These are phyloP conservation scores for Cytospora leucostoma DNA, from an alignment of 2,329 filamentous ascomycete genomes.

Conservation along the genomic window DNA sequence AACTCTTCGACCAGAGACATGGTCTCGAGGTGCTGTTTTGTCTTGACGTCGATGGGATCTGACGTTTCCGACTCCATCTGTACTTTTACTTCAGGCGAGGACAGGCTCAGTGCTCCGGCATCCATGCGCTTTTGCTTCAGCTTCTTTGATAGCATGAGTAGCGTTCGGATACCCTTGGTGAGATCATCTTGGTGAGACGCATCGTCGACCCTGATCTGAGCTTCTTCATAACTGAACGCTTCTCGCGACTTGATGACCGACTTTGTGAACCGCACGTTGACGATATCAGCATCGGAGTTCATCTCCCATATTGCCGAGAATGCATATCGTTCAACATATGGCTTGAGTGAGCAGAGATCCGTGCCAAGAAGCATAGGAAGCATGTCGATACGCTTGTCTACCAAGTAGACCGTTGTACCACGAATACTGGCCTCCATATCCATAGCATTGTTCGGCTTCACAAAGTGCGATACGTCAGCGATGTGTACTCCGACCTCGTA, in stretches of 20 bases:
- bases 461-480: constrained; percentile 98
- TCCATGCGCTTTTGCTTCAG: constrained; percentile 95
- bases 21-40: constrained; percentile 89
- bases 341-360: constrained; percentile 93
- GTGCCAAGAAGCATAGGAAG: constrained; percentile 94
- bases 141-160: constrained; percentile 88
- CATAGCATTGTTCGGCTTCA: constrained; percentile 96
- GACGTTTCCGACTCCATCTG: constrained; percentile 95
- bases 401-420: constrained; percentile 94
- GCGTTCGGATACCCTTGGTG: constrained; percentile 82
- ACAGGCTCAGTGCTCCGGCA: constrained; percentile 90
- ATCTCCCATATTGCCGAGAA: constrained; percentile 91
- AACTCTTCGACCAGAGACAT: constrained; percentile 99
- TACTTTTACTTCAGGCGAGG: constrained; percentile 96
- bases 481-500: constrained; percentile 97
- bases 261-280: constrained; percentile 88
- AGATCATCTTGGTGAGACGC: constrained; percentile 83
- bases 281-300: constrained; percentile 78
- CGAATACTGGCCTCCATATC: constrained; percentile 91
- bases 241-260: constrained; percentile 96
- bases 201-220: constrained; percentile 92
- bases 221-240: constrained; percentile 97
- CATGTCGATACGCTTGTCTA: constrained; percentile 99
- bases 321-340: constrained; percentile 91
- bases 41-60: constrained; percentile 94